Evolutionary conservation across 371 early-diverging fungal genomes (phyloP), one percentile per base, ranked within the genome.

Genomic region (Mortierella sp.): DNA sequence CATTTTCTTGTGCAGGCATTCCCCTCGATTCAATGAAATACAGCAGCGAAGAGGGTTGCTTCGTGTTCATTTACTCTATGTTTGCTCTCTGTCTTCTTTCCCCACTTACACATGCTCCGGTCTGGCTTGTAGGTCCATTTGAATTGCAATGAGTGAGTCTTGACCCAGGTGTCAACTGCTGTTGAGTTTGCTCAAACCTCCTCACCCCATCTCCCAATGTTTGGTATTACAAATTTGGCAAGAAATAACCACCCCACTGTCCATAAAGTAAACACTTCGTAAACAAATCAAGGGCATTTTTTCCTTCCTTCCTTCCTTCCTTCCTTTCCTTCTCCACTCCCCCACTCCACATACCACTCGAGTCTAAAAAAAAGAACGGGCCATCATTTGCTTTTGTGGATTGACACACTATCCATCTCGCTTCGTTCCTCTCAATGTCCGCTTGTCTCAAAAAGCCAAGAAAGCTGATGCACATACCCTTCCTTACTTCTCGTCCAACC

Each of bases 351-450:
- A 58, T 55, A 2, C 26, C 29, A 5, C 47, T 14, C 13, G 31
- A 55, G 55, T 31, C 55, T 55, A 55, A 55, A 55, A 55, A 55
- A 55, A 55, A 29, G 55, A 29, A 55, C 34, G 7, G 55, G 7
- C 55, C 55, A 55, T 55, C 13, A 31, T 47, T 55, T 55, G 29
- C 7, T 31, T 55, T 0, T 31, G 13, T 55, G 16, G 16, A 37
- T 34, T 19, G 10, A 34, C 8, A 6, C 34, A 22, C 55, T 31
- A 53, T 37, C 13, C 66, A 44, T 34, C 41, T 5, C 67, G 24
- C 47, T 19, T 14, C n/a, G 39, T 3, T 9, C 19, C 29, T 66
- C 50, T 65, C 22, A 37, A 22, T 48, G 44, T 48, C 44, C 48
- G 61, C 61, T 58, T 31, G 37, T 22, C 19, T 48, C 22, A 2